Base-by-base conservation (phyloP, 2,329 filamentous ascomycete species). In the Paecilomyces variotii region DNA sequence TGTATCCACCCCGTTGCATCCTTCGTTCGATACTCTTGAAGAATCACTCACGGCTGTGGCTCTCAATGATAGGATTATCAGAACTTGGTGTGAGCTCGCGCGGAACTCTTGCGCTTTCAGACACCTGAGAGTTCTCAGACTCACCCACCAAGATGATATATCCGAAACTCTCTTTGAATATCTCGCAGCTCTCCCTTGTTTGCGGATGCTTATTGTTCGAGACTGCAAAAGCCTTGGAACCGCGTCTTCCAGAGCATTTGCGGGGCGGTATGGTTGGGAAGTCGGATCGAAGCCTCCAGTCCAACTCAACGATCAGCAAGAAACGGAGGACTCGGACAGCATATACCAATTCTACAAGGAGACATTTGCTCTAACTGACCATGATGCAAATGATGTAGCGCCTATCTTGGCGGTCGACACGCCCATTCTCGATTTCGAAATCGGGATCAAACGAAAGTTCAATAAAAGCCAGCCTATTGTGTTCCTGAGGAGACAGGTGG, bases 11-110 rank as follows among this genome's bases (percentile, higher is more conserved):
- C 64, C 69, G 10, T 59, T 60, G 5, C 61, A 64, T 14, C 39
- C 34, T 3, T 56, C 57, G 50, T 26, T 62, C 14, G 54, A 52
- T 14, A 57, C 61, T 9, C 60, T 58, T 9, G 56, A 32, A 4
- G 59, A 55, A 0, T 63, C 65, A 10, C 59, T 54, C 53, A 50
- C 61, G 4, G 30, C 59, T 30, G 64, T 65, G 1, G 59, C 62
- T 7, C 60, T 79, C 34, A 71, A 70, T 56, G 73, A 78, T 60
- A 70, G 76, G 3, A 65, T 78, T 25, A 58, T 78, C 25, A 70
- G 72, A 57, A 70, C 70, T 12, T 79, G 77, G 77, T 63, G 72
- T 26, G 76, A 79, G 54, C 62, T 73, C 55, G 70, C 68, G 6
- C 57, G 63, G 30, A 60, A 63, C 2, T 61, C 68, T 6, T 63